Conservation (phyloP, 441 rosid species). For the Arabidopsis hybrid region DNA sequence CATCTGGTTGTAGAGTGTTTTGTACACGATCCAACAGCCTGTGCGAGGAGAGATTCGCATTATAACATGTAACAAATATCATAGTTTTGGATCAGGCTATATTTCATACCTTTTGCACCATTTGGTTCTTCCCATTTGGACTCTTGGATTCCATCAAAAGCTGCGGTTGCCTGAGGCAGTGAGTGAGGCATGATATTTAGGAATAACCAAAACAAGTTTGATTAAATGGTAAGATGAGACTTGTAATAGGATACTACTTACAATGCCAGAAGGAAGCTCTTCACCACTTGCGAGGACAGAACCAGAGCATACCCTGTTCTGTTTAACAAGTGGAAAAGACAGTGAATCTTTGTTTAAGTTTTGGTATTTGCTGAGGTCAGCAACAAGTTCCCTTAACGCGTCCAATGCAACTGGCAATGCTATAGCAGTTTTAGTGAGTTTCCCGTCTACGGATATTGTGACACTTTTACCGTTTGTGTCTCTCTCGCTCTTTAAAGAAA, state of each 20-base stretch:
- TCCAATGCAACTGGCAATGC: constrained; percentile 83
- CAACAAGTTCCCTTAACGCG: constrained; percentile 62
- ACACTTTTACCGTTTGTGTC: constrained; percentile 49
- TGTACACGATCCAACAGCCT: constrained; percentile 86
- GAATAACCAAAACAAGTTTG: neutral
- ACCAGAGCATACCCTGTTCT: constrained; percentile 84
- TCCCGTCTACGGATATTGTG: constrained; percentile 68
- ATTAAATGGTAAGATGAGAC: constrained; percentile 18
- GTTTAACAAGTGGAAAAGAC: constrained; percentile 71
- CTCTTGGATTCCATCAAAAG: constrained; percentile 80
- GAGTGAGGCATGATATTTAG: constrained; percentile 14
- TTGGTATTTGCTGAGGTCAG: constrained; percentile 52
- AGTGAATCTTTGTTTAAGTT: constrained; percentile 52
- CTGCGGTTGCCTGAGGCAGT: constrained; percentile 77
- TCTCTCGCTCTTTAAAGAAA: constrained; percentile 67
- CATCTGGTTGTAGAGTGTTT: constrained; percentile 53
- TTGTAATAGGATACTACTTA: constrained; percentile 51
- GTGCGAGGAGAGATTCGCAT: constrained; percentile 25
- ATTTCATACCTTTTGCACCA: constrained; percentile 82
- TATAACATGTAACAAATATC: neutral
- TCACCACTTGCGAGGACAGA: constrained; percentile 92
- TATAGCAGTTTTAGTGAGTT: constrained; percentile 77
- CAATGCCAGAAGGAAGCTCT: constrained; percentile 90
- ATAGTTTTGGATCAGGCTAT: constrained; percentile 1
- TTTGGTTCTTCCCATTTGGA: constrained; percentile 98